phyloP scores from a whole-genome alignment of 805 yeast genomes.

The Barnettozyma siamensis region DNA sequence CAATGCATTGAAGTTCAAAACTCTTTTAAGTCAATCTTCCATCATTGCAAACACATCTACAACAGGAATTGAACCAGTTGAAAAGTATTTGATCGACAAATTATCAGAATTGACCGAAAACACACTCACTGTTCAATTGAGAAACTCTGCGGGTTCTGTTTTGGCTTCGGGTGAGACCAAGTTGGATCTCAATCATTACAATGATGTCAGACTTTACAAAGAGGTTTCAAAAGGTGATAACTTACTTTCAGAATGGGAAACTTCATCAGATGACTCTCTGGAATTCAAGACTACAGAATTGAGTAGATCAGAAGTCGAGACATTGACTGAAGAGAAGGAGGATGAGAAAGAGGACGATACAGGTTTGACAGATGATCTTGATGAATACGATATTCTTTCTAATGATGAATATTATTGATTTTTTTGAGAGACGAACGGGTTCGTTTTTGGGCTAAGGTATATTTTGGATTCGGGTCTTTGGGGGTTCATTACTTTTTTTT shows the following conservation, averaged over 20 bases:
- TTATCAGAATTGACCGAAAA: not conserved
- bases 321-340: not conserved
- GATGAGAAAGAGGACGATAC: not conserved
- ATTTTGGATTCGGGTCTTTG: too few species aligned
- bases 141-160: not conserved
- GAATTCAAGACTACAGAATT: not conserved
- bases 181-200: not conserved
- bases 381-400: not conserved
- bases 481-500: too few species aligned
- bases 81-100: not conserved
- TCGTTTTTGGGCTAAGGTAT: too few species aligned
- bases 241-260: not conserved
- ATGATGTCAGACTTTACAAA: not conserved
- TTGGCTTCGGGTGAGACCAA: not conserved
- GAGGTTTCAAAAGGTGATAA: not conserved
- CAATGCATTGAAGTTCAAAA: not conserved
- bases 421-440: too few species aligned
- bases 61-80: too few species aligned
- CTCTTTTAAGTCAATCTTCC: not conserved
- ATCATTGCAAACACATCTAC: too few species aligned
- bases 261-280: not conserved
- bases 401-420: not conserved
- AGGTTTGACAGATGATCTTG: not conserved
- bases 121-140: not conserved
- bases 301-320: not conserved